Percentiles rank a stretch among this genome's conserved stretches.
Evolutionary conservation across 345 rosid species (phyloP).

Genomic region (Brassica cretica): DNA sequence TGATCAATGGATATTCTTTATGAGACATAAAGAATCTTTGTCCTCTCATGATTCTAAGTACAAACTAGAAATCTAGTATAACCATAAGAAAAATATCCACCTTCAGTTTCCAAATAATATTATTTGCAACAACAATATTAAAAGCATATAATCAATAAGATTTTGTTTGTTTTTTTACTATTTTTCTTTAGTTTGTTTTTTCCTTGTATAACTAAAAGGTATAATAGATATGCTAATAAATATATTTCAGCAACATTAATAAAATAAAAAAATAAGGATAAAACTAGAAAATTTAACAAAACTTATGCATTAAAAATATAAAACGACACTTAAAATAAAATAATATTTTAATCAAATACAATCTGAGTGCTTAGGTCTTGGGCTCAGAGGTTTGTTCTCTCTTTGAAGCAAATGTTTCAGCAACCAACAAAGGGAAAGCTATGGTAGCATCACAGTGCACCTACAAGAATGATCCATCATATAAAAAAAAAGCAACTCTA

Average conservation of each 20-base stretch:
- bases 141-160: too few species aligned
- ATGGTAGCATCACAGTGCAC: constrained; percentile 96
- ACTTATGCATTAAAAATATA: too few species aligned
- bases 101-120: neutral
- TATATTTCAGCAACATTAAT: too few species aligned
- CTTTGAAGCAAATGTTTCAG: constrained; percentile 83
- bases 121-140: neutral
- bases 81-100: constrained; percentile 28
- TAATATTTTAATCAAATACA: too few species aligned
- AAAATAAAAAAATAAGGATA: too few species aligned
- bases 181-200: too few species aligned
- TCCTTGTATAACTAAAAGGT: too few species aligned
- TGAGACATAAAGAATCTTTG: constrained; percentile 22
- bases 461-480: constrained; percentile 40
- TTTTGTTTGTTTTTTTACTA: too few species aligned
- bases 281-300: too few species aligned
- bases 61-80: constrained; percentile 19
- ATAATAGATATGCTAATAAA: too few species aligned
- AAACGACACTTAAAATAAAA: too few species aligned
- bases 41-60: constrained; percentile 30
- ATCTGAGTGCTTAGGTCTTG: neutral
- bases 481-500: neutral
- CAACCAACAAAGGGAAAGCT: constrained; percentile 89
- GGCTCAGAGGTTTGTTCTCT: constrained; percentile 28
- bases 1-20: constrained; percentile 29